A percentile compares a stretch with the other conserved stretches of the same genome.
Conservation (phyloP, 164 flowering plant species). For the Piper betle region DNA sequence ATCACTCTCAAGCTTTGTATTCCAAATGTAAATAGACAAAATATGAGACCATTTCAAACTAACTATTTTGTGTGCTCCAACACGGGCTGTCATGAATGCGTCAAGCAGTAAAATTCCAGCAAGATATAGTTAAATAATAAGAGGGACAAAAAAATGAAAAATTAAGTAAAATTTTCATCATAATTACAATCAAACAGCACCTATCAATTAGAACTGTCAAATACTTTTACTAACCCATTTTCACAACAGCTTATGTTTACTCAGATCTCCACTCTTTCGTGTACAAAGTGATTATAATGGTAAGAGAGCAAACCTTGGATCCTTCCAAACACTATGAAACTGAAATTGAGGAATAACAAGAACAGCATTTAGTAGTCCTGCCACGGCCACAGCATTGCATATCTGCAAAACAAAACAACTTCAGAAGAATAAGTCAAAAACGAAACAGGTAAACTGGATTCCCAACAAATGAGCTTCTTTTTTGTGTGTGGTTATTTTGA, state of each 20-base stretch:
- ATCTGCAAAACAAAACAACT: slow-evolving; percentile 32
- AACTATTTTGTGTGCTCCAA: background rate
- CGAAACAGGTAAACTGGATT: too few species aligned
- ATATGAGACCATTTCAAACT: too few species aligned
- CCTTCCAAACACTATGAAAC: slow-evolving; percentile 56
- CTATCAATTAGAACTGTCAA: too few species aligned
- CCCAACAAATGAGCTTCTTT: background rate
- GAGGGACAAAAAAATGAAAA: too few species aligned
- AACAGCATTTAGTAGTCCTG: slow-evolving; percentile 60
- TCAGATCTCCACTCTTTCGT: too few species aligned
- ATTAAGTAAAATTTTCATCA: too few species aligned
- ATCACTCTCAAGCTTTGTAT: background rate
- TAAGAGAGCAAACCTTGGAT: slow-evolving; percentile 38
- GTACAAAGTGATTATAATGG: too few species aligned
- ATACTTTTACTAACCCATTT: too few species aligned
- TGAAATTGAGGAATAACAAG: slow-evolving; percentile 62
- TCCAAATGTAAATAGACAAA: too few species aligned
- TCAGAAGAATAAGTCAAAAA: background rate
- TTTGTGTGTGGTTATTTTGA: background rate
- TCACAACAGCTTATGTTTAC: too few species aligned
- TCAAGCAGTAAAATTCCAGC: background rate
- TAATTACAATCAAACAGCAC: too few species aligned
- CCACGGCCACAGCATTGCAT: slow-evolving; percentile 87
- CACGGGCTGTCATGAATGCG: background rate
- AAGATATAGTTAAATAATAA: too few species aligned